phyloP scores from a whole-genome alignment of 2,329 filamentous ascomycete genomes.

The Diaporthe vexans region DNA sequence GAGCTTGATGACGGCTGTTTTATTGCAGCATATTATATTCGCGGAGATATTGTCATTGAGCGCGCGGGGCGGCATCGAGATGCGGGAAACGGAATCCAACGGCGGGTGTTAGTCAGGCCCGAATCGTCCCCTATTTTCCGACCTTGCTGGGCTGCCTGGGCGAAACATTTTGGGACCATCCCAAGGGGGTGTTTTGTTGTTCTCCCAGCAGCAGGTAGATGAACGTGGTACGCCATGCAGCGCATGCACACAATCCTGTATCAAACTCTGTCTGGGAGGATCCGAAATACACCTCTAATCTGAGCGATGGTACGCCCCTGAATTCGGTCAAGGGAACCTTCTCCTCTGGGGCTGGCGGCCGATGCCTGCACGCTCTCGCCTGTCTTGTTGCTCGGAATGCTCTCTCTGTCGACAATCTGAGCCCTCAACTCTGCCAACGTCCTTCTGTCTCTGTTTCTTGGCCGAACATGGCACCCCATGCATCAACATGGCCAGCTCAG shows the following conservation, averaged over 20 bases:
- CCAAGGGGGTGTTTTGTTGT: background rate
- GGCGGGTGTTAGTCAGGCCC: slow-evolving; percentile 24
- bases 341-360: slow-evolving; percentile 9
- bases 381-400: background rate
- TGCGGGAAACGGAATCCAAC: background rate
- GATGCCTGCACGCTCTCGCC: background rate
- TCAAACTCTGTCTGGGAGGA: slow-evolving; percentile 29
- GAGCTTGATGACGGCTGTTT: slow-evolving; percentile 5
- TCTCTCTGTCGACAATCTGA: background rate
- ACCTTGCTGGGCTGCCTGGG: background rate
- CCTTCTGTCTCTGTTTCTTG: background rate
- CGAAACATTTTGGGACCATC: background rate
- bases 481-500: background rate
- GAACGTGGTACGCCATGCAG: background rate
- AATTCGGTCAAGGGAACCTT: slow-evolving; percentile 17
- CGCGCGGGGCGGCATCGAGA: slow-evolving; percentile 19
- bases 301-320: slow-evolving; percentile 32
- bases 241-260: slow-evolving; percentile 4
- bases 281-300: background rate
- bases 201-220: slow-evolving; percentile 5
- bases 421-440: background rate
- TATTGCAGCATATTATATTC: background rate
- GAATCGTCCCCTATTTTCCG: slow-evolving; percentile 7
- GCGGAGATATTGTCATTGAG: slow-evolving; percentile 5
- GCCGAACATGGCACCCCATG: background rate